These are phyloP conservation scores for Puccinia novopanici DNA, from an alignment of 1,284 basidiomycete species.

Conservation along the genomic window DNA sequence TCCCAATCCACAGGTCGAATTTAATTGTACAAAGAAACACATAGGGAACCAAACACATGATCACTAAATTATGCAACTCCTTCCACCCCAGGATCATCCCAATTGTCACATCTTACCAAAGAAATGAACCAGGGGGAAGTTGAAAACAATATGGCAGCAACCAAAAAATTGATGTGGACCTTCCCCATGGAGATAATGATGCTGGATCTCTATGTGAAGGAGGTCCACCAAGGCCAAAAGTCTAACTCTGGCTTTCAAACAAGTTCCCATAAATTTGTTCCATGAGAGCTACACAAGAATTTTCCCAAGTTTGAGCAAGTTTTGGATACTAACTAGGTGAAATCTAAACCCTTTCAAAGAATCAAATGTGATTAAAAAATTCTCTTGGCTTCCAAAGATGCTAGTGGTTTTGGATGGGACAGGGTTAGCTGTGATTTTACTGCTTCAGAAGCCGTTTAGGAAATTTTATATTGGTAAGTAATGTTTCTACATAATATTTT, in stretches of 20 bases:
- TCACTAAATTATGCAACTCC: no score
- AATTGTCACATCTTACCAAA: no score
- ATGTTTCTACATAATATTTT: no score
- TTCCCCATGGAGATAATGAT: no score
- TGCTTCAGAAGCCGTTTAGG: not conserved
- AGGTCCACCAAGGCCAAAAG: not conserved
- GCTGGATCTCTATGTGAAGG: not conserved
- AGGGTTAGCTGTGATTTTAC: not conserved
- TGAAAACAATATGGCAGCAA: no score
- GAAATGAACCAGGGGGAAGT: no score
- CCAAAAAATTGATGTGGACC: not conserved
- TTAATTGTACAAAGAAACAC: no score
- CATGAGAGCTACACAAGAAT: not conserved
- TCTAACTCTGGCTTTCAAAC: not conserved
- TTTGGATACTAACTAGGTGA: not conserved
- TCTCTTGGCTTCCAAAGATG: not conserved
- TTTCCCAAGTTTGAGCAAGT: not conserved
- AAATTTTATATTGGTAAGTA: no score
- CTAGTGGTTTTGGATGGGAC: slow-evolving; percentile 18
- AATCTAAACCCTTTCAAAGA: not conserved
- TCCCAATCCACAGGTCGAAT: no score
- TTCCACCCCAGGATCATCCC: no score
- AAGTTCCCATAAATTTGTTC: not conserved
- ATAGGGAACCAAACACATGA: no score
- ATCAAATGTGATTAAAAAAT: not conserved